Evolutionary conservation across 2,329 filamentous ascomycete genomes (phyloP).

Genomic region (Rutstroemia sp.): DNA sequence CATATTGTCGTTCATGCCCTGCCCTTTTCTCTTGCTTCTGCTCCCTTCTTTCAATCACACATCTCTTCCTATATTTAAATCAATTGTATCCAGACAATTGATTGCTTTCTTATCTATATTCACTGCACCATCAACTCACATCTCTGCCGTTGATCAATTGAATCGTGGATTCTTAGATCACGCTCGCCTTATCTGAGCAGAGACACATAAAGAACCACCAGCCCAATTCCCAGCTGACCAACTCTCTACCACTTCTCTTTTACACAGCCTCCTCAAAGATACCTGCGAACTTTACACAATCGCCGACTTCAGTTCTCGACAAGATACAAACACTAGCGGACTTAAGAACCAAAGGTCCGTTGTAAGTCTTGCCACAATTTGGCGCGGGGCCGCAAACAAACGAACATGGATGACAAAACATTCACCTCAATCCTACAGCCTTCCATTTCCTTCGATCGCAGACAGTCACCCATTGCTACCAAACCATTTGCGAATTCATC

Average conservation of each 20-base stretch:
- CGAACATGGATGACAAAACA: constrained; percentile 16
- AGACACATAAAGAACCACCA: constrained; percentile 23
- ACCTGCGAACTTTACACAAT: constrained; percentile 3
- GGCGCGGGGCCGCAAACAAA: constrained; percentile 9
- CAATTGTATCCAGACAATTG: constrained; percentile 5
- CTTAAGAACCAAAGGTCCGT: constrained; percentile 3
- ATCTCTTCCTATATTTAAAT: not conserved
- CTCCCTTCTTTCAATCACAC: not conserved
- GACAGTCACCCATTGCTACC: constrained; percentile 15
- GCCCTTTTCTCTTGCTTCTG: not conserved
- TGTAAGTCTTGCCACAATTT: not conserved
- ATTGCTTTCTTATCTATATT: constrained; percentile 16
- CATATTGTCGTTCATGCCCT: not conserved
- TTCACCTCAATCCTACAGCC: constrained; percentile 19
- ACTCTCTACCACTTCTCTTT: constrained; percentile 9
- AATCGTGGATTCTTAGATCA: constrained; percentile 1
- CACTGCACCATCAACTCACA: constrained; percentile 9
- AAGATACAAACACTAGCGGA: not conserved
- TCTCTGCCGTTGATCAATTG: constrained; percentile 6
- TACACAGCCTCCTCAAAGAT: constrained; percentile 9
- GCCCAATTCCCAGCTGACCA: constrained; percentile 22
- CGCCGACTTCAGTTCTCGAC: not conserved
- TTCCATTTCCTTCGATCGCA: constrained; percentile 26
- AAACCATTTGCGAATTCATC: constrained; percentile 17
- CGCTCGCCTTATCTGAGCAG: constrained; percentile 22